phyloP scores from a whole-genome alignment of 768 basidiomycete species.

The Termitomyces sp. region DNA sequence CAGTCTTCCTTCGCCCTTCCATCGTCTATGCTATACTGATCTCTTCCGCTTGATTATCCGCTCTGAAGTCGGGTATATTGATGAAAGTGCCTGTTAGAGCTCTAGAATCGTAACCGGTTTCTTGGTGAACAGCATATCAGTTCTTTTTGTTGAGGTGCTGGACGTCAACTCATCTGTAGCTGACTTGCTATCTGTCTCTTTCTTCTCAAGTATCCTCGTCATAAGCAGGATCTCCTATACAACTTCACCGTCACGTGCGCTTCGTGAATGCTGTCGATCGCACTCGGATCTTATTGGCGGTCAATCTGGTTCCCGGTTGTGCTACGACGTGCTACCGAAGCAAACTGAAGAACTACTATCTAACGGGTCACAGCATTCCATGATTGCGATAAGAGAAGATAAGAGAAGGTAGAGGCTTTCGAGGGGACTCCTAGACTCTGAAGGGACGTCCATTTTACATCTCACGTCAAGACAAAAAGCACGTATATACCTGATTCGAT shows the following conservation, averaged over 20 bases:
- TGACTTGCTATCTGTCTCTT: not conserved
- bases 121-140: not conserved
- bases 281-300: not conserved
- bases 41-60: too few species aligned
- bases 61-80: not conserved
- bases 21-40: not conserved
- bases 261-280: not conserved
- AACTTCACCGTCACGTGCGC: not conserved
- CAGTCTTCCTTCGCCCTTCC: constrained; percentile 6
- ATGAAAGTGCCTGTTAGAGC: not conserved
- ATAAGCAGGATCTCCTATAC: not conserved
- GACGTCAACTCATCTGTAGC: not conserved
- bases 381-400: not conserved
- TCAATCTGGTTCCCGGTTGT: not conserved
- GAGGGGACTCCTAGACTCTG: not conserved
- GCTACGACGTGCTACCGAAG: not conserved
- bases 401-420: not conserved
- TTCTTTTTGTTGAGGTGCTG: not conserved
- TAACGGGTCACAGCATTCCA: not conserved
- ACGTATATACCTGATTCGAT: not conserved
- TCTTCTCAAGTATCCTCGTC: not conserved
- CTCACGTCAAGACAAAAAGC: not conserved
- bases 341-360: not conserved
- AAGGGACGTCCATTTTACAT: not conserved
- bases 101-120: too few species aligned